Percentiles rank a stretch among this genome's conserved stretches.
Evolutionary conservation across 306 rosid species (phyloP).

Genomic region (Herpetospermum pedunculosum): DNA sequence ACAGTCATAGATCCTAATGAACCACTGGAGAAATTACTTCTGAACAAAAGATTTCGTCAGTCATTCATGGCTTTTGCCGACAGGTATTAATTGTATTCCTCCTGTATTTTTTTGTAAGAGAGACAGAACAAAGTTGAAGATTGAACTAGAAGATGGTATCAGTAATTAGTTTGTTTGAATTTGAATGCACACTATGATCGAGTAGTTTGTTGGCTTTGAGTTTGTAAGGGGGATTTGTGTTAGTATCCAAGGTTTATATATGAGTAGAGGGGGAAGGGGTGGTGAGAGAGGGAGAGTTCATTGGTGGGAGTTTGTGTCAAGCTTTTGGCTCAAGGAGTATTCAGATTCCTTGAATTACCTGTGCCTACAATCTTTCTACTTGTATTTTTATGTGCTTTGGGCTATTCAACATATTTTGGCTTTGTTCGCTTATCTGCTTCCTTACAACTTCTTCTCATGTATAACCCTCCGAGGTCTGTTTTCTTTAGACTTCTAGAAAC

Average conservation of each 20-base stretch:
- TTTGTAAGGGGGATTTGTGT: not conserved
- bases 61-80: slow-evolving; percentile 94
- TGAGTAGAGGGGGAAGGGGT: not conserved
- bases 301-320: not conserved
- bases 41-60: slow-evolving; percentile 67
- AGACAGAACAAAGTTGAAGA: not conserved
- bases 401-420: not conserved
- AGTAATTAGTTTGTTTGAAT: slow-evolving; percentile 7
- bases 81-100: slow-evolving; percentile 36
- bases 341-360: not conserved
- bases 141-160: not conserved
- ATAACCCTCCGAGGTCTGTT: not conserved
- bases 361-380: not conserved
- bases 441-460: not conserved
- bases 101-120: not conserved
- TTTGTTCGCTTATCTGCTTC: not conserved
- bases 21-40: slow-evolving; percentile 79
- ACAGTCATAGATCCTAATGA: slow-evolving; percentile 53
- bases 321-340: not conserved
- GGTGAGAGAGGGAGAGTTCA: not conserved
- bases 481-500: not conserved
- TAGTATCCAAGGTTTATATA: not conserved
- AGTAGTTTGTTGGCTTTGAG: not conserved
- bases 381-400: not conserved
- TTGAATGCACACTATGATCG: not conserved